Evolutionary conservation across 305 asterid species (phyloP), one percentile per base, ranked within the genome.

Genomic region (Fraxinus angustifolia): DNA sequence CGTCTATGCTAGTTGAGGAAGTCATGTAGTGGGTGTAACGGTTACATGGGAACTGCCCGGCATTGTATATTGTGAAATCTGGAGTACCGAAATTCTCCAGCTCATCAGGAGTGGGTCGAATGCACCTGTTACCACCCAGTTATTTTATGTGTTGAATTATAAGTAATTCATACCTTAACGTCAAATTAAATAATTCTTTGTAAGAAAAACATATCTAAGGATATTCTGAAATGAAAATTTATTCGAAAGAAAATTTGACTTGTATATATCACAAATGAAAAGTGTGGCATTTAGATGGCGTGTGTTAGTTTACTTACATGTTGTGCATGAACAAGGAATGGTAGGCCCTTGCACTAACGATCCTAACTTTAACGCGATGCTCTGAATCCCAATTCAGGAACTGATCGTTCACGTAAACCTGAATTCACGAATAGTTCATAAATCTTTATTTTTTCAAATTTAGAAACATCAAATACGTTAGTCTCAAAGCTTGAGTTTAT

Each of bases 241-340:
- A 36, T 36, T 36, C 1, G 11, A 6, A 36, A 36, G 45, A 38
- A 38, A 38, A 38, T 38, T 34, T 38, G n/a, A 42, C 53, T 42
- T 42, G 0, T 11, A 42, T 42, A 42, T 42, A 42, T 42, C n/a
- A 42, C 53, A 42, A 42, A 45, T 50, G 45, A 21, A 82, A 76
- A 40, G 4, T 53, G 4, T 17, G 12, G 38, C 33, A 8, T 23
- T n/a, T 62, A 21, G 67, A 34, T 11, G n/a, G 68, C 26, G 28
- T 65, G 21, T 45, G 80, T 53, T 42, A 73, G 67, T 28, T 30
- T 77, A 77, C 97, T 91, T 81, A 95, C 99, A 95, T 95, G 84
- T 95, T 95, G 92, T 95, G 94, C 98, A 95, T 94, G 90, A 94
- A 95, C 82, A 95, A 87, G 82, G 99, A 94, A 83, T 95, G 98